A percentile compares a stretch with the other conserved stretches of the same genome.
phyloP scores from a whole-genome alignment of 345 rosid species.

The Eucalyptus curtisii region DNA sequence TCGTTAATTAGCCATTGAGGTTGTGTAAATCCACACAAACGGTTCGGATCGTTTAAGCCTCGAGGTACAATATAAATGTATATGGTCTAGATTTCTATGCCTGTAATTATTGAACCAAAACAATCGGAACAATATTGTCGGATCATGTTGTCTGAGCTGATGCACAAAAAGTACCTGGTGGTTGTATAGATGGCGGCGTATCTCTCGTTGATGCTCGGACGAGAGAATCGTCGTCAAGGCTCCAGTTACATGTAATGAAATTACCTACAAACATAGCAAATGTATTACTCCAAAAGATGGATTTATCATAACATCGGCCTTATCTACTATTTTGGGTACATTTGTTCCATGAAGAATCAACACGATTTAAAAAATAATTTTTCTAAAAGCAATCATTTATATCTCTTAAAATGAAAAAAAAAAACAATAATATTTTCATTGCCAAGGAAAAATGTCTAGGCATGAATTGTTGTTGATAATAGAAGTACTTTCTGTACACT shows the following conservation, averaged over 20 bases:
- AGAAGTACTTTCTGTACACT: background rate
- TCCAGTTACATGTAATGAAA: constrained; percentile 36
- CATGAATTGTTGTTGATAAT: background rate
- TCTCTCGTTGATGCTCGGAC: constrained; percentile 24
- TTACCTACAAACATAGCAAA: constrained; percentile 22
- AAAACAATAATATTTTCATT: background rate
- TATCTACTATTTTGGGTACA: background rate
- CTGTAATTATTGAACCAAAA: background rate
- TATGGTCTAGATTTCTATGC: background rate
- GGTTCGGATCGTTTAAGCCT: background rate
- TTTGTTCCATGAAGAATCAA: background rate
- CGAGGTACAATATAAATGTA: background rate
- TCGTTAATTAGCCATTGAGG: background rate
- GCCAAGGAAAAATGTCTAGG: background rate
- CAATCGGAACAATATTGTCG: too few species aligned
- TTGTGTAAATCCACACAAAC: background rate
- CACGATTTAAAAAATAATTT: background rate
- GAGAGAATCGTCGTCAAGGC: constrained; percentile 14
- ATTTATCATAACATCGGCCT: background rate
- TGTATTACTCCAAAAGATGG: background rate
- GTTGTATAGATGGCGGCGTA: constrained; percentile 45
- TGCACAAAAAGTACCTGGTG: constrained; percentile 37
- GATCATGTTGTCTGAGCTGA: background rate
- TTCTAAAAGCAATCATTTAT: background rate
- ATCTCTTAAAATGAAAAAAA: background rate